These are phyloP conservation scores for Retiboletus flavoniger DNA, from an alignment of 1,284 basidiomycete species.

Conservation along the genomic window DNA sequence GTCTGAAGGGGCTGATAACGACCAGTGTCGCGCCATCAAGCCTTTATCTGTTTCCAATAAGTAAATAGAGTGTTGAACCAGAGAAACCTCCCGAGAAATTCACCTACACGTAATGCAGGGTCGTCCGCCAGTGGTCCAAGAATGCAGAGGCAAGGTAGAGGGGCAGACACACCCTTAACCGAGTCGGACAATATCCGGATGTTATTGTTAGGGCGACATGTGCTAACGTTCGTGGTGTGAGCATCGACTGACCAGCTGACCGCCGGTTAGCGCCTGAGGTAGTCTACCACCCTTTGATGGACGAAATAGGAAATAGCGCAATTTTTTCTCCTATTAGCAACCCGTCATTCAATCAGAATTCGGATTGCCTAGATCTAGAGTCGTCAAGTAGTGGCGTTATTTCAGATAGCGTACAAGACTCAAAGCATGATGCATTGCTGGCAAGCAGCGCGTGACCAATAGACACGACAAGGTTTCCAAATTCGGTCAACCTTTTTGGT, in stretches of 20 bases:
- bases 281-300: background rate
- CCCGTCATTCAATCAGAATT: background rate
- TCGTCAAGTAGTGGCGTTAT: background rate
- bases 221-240: background rate
- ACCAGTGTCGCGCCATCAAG: background rate
- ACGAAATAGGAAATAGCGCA: background rate
- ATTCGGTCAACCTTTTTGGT: background rate
- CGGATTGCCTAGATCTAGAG: background rate
- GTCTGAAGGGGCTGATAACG: background rate
- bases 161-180: slow-evolving; percentile 11
- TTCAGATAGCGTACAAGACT: background rate
- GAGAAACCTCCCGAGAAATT: background rate
- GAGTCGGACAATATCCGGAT: background rate
- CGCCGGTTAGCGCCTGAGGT: background rate
- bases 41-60: slow-evolving; percentile 17
- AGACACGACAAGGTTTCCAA: background rate
- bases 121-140: background rate
- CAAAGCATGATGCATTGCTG: background rate
- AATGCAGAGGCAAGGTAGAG: background rate
- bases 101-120: background rate
- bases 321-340: background rate
- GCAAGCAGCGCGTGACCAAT: background rate
- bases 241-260: background rate
- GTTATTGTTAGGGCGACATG: background rate
- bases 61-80: background rate